phyloP scores from a whole-genome alignment of 768 basidiomycete genomes.

The Naganishia onofrii region DNA sequence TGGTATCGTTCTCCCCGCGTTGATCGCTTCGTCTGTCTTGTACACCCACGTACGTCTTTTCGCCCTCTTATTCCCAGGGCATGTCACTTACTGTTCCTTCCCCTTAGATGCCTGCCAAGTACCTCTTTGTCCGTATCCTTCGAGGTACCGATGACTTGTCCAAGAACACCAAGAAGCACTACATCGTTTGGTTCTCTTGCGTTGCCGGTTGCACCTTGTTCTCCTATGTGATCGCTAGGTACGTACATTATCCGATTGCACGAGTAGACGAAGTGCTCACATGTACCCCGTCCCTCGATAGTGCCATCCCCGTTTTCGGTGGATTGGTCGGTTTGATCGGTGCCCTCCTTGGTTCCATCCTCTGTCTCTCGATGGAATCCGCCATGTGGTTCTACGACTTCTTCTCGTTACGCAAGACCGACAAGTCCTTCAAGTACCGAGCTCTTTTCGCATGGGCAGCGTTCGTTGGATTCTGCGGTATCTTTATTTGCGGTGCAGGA shows the following conservation, averaged over 20 bases:
- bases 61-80: neutral
- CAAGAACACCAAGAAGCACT: constrained; percentile 29
- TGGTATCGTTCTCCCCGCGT: constrained; percentile 36
- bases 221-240: constrained; percentile 38
- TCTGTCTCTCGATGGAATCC: constrained; percentile 40
- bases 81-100: neutral
- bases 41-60: constrained; percentile 39
- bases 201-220: constrained; percentile 36
- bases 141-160: constrained; percentile 24
- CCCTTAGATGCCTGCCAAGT: constrained; percentile 24
- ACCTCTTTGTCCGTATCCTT: constrained; percentile 29
- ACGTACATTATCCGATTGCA: neutral
- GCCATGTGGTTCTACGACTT: constrained; percentile 48
- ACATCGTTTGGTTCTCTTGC: constrained; percentile 30
- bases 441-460: constrained; percentile 28
- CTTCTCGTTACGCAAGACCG: constrained; percentile 18
- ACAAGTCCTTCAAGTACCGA: constrained; percentile 28
- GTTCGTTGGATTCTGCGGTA: constrained; percentile 32
- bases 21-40: constrained; percentile 37
- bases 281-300: constrained; percentile 28
- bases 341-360: constrained; percentile 40
- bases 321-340: constrained; percentile 40
- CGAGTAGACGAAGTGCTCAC: too few relatives aligned
- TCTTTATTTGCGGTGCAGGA: constrained; percentile 39
- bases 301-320: constrained; percentile 41